Conservation (phyloP, 495 filamentous ascomycete species). For the Annulohypoxylon bovei region DNA sequence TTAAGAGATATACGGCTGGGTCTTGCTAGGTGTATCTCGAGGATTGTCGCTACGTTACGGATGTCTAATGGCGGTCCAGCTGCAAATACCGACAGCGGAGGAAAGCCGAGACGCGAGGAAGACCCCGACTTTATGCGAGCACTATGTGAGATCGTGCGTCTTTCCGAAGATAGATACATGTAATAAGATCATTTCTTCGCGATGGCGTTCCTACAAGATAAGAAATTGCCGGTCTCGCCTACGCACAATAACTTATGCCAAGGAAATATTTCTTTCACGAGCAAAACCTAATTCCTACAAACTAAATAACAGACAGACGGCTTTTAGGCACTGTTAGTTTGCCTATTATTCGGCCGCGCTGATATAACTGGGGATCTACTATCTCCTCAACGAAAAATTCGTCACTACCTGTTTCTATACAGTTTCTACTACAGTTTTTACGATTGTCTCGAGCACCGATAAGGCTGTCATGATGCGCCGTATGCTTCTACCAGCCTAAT, state of each 20-base stretch:
- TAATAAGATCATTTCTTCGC: not conserved
- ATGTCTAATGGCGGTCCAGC: constrained; percentile 26
- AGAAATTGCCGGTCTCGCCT: not conserved
- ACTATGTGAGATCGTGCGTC: constrained; percentile 55
- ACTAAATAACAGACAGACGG: not conserved
- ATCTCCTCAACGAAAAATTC: not conserved
- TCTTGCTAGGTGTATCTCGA: constrained; percentile 50
- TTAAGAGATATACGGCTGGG: constrained; percentile 50
- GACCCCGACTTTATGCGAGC: constrained; percentile 53
- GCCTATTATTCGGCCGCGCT: not conserved
- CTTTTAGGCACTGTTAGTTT: not conserved
- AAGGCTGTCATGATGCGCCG: not conserved
- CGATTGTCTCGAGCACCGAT: constrained; percentile 1
- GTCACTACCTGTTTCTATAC: not conserved
- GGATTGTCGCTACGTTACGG: constrained; percentile 53
- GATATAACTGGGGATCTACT: not conserved
- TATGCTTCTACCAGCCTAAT: constrained; percentile 6
- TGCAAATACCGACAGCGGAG: constrained; percentile 23
- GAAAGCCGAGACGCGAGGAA: constrained; percentile 31
- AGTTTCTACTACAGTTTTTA: constrained; percentile 7
- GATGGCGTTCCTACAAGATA: not conserved
- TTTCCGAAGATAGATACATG: constrained; percentile 49
- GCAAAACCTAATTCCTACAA: not conserved
- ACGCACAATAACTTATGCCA: not conserved
- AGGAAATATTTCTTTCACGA: not conserved